A percentile compares a stretch with the other conserved stretches of the same genome.
phyloP scores from a whole-genome alignment of 176 grass and related monocot genomes.

The Oryza meyeriana region DNA sequence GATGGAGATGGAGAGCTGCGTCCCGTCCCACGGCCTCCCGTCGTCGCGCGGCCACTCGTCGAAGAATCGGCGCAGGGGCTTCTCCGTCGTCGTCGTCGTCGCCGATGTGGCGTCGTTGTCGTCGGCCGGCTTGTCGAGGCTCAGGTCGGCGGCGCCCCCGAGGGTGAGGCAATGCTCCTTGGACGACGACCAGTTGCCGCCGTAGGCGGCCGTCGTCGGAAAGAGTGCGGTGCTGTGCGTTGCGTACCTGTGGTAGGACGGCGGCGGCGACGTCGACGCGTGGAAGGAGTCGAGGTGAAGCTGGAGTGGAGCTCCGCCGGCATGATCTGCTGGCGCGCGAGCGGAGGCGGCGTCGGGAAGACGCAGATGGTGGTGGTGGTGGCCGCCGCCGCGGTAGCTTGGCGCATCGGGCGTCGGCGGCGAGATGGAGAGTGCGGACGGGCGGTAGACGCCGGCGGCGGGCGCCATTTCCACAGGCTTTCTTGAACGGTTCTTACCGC shows the following conservation, averaged over 20 bases:
- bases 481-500: constrained; percentile 99
- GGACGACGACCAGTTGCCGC: constrained; percentile 13
- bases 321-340: not conserved
- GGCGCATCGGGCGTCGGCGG: constrained; percentile 17
- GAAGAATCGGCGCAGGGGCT: constrained; percentile 75
- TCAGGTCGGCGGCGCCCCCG: constrained; percentile 57
- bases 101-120: not conserved
- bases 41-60: constrained; percentile 64
- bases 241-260: constrained; percentile 65
- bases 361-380: not conserved
- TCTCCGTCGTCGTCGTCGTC: constrained; percentile 22
- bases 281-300: constrained; percentile 45
- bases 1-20: constrained; percentile 62
- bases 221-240: constrained; percentile 24
- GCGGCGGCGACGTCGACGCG: constrained; percentile 28
- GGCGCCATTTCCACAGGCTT: constrained; percentile 81
- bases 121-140: constrained; percentile 45
- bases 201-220: constrained; percentile 3
- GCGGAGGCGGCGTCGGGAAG: not conserved
- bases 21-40: constrained; percentile 38
- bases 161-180: constrained; percentile 57
- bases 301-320: constrained; percentile 26
- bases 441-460: constrained; percentile 6
- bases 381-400: not conserved
- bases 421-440: constrained; percentile 42